Percentiles rank a stretch among this genome's conserved stretches.
These are phyloP conservation scores for Solanum rostratum DNA, from an alignment of 257 asterid species.

Conservation along the genomic window DNA sequence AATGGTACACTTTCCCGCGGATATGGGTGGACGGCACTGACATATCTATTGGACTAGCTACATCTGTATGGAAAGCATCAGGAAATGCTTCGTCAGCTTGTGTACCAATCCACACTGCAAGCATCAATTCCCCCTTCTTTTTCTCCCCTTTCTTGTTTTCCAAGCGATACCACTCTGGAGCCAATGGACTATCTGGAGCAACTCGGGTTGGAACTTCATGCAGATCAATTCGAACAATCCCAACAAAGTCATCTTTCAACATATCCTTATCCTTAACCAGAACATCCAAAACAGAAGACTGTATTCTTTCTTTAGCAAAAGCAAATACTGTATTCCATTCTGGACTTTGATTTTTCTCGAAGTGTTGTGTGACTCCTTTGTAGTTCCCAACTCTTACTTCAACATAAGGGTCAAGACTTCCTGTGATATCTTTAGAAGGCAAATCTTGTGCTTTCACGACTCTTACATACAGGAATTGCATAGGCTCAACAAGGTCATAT, in stretches of 20 bases:
- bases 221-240: conserved; percentile 49
- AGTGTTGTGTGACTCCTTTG: conserved; percentile 69
- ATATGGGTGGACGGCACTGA: conserved; percentile 34
- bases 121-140: conserved; percentile 65
- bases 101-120: conserved; percentile 92
- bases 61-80: conserved; percentile 91
- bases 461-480: conserved; percentile 83
- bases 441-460: conserved; percentile 77
- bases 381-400: conserved; percentile 89
- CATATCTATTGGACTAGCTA: conserved; percentile 33
- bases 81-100: conserved; percentile 98
- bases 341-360: conserved; percentile 58
- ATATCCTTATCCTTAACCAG: conserved; percentile 62
- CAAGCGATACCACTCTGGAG: conserved; percentile 86
- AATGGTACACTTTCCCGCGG: conserved; percentile 81
- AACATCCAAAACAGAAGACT: conserved; percentile 61
- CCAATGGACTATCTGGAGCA: conserved; percentile 95
- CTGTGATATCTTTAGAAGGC: conserved; percentile 55
- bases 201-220: conserved; percentile 73
- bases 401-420: conserved; percentile 81
- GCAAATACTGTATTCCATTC: conserved; percentile 87
- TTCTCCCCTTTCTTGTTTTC: conserved; percentile 66
- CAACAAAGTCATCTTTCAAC: conserved; percentile 71
- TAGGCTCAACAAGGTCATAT: conserved; percentile 87
- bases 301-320: conserved; percentile 63